These are phyloP conservation scores for Tephrocybe sp. DNA, from an alignment of 768 basidiomycete genomes.

Conservation along the genomic window DNA sequence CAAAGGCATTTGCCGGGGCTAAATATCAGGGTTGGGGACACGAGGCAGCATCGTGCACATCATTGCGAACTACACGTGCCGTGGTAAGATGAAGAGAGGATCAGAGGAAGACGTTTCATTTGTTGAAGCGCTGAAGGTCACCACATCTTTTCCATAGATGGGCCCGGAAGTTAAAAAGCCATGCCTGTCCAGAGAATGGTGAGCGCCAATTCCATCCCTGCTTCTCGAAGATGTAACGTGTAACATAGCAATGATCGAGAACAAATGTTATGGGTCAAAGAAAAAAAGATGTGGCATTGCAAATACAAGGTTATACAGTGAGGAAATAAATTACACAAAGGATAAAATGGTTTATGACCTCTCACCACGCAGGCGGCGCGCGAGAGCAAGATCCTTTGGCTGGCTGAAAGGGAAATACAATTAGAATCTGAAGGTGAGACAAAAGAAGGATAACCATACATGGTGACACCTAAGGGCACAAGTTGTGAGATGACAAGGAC, in stretches of 20 bases:
- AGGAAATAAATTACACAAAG: slow-evolving; percentile 8
- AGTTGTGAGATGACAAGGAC: not conserved
- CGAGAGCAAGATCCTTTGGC: slow-evolving; percentile 21
- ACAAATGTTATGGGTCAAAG: not conserved
- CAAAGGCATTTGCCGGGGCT: slow-evolving; percentile 11
- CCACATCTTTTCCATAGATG: slow-evolving; percentile 4
- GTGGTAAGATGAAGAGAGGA: slow-evolving; percentile 2
- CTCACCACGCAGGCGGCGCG: slow-evolving; percentile 21
- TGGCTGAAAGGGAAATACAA: slow-evolving; percentile 10
- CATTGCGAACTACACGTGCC: slow-evolving; percentile 26
- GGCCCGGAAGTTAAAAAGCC: not conserved
- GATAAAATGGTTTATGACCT: slow-evolving; percentile 11
- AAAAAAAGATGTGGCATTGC: slow-evolving; percentile 3
- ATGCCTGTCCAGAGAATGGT: not conserved
- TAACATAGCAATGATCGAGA: not conserved
- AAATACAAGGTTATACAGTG: slow-evolving; percentile 11
- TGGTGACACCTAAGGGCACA: slow-evolving; percentile 17
- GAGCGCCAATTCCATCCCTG: not conserved
- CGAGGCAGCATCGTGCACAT: slow-evolving; percentile 38
- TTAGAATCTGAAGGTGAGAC: not conserved
- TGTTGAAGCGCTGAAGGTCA: not conserved
- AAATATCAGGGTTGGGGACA: slow-evolving; percentile 25
- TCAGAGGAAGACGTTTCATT: slow-evolving; percentile 13
- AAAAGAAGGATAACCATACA: slow-evolving; percentile 11
- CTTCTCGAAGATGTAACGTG: not conserved